Evolutionary conservation across 2,329 filamentous ascomycete genomes (phyloP).

Genomic region (Zasmidium cellare): DNA sequence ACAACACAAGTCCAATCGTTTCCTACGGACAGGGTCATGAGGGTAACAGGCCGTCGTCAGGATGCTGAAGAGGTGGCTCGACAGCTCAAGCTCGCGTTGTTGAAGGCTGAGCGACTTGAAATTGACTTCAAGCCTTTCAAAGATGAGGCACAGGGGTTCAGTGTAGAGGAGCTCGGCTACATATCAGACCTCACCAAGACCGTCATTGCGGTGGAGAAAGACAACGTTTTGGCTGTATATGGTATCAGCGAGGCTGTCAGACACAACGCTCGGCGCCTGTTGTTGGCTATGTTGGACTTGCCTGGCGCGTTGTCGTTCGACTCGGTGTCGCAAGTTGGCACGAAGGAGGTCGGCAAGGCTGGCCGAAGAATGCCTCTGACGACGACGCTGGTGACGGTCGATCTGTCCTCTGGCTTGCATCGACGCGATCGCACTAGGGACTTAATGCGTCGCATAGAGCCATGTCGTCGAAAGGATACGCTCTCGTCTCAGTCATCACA

Average conservation of each 20-base stretch:
- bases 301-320: slow-evolving; percentile 8
- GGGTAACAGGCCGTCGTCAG: slow-evolving; percentile 32
- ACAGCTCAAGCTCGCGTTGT: slow-evolving; percentile 23
- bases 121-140: slow-evolving; percentile 18
- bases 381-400: too few relatives aligned
- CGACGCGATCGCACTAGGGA: background rate
- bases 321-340: background rate
- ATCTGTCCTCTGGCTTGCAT: background rate
- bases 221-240: slow-evolving; percentile 7
- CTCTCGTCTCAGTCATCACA: background rate
- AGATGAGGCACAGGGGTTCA: slow-evolving; percentile 9
- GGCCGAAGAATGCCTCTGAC: too few relatives aligned
- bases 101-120: slow-evolving; percentile 12
- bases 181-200: slow-evolving; percentile 21
- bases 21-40: slow-evolving; percentile 25
- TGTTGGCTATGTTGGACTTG: slow-evolving; percentile 19
- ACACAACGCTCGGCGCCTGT: slow-evolving; percentile 23
- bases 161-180: slow-evolving; percentile 14
- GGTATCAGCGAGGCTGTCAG: background rate
- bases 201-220: slow-evolving; percentile 9
- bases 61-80: slow-evolving; percentile 31
- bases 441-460: background rate
- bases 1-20: slow-evolving; percentile 22
- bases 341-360: too few relatives aligned
- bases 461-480: background rate